Evolutionary conservation across 768 basidiomycete species (phyloP).

Genomic region (Boletellus emodensis): DNA sequence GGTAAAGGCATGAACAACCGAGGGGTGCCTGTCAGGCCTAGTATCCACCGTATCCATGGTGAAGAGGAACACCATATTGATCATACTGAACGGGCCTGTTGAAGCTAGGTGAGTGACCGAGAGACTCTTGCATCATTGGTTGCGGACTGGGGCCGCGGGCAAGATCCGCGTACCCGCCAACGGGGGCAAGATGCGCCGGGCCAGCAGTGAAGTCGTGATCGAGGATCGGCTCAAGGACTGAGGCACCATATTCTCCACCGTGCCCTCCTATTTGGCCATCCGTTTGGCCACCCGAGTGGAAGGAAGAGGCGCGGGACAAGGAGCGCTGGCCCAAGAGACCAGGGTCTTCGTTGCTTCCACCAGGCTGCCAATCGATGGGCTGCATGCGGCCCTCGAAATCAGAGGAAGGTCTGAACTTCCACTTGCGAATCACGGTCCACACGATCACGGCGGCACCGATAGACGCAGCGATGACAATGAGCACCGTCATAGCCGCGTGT

Average conservation of each 20-base stretch:
- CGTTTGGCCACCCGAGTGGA: constrained; percentile 52
- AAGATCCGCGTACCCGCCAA: constrained; percentile 80
- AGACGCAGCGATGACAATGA: constrained; percentile 67
- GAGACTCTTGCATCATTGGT: constrained; percentile 46
- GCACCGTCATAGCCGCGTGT: constrained; percentile 47
- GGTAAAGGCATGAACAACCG: not conserved
- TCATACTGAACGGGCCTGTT: constrained; percentile 51
- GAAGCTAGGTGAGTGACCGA: constrained; percentile 36
- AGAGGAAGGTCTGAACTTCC: constrained; percentile 80
- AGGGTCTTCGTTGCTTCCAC: constrained; percentile 40
- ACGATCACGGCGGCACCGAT: constrained; percentile 66
- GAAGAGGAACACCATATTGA: constrained; percentile 53
- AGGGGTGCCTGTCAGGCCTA: not conserved
- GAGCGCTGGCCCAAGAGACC: constrained; percentile 45
- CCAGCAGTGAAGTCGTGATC: constrained; percentile 79
- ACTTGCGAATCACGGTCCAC: constrained; percentile 91
- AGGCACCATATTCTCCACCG: constrained; percentile 19
- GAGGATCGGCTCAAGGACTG: constrained; percentile 45
- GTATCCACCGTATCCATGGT: constrained; percentile 40
- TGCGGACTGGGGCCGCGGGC: constrained; percentile 70
- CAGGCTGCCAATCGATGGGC: constrained; percentile 87
- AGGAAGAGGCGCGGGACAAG: constrained; percentile 62
- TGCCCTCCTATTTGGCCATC: constrained; percentile 28
- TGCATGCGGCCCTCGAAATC: constrained; percentile 81
- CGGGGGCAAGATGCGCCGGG: constrained; percentile 51